Evolutionary conservation across 176 grass and related monocot species (phyloP), one percentile per base, ranked within the genome.

Genomic region (Hsuehochloa calcarea): DNA sequence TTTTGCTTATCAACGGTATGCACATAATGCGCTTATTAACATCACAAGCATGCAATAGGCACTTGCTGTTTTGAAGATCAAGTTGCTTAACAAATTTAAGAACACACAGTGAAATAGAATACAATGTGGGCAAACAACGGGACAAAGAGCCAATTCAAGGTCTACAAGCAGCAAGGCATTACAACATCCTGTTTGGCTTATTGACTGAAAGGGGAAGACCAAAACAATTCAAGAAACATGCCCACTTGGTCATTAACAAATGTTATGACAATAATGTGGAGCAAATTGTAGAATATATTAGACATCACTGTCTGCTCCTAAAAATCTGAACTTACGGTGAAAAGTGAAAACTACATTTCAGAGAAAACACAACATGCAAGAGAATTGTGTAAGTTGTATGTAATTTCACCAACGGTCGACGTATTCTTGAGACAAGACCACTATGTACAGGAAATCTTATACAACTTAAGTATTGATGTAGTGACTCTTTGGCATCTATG

Each of bases 211-310:
- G 43, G 13, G 23, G 14, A 35, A 65, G 63, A 17, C 46, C 63
- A 39, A 71, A 74, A 62, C 26, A 14, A 62, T 20, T 50, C 71
- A 81, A 74, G 5, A 86, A 82, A 65, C 72, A 72, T 37, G 39
- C 38, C 88, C 45, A 86, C 67, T 90, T 83, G 84, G 40, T 63
- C 58, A 72, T 86, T 90, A 79, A 79, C 22, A 82, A 66, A 78
- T 49, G 9, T 31, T n/a, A 56, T n/a, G n/a, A n/a, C n/a, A n/a
- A n/a, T 87, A 68, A 82, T 87, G 62, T 68, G 85, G n/a, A n/a
- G n/a, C n/a, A n/a, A n/a, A n/a, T 1, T 70, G 38, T 80, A 76
- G 39, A 85, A 69, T 75, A 80, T 69, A 40, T 38, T 52, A 54
- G 70, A 63, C 27, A 72, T 40, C 70, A 19, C 43, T 73, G 63